These are phyloP conservation scores for Theobroma cacao DNA, from an alignment of 345 rosid genomes.

Conservation along the genomic window DNA sequence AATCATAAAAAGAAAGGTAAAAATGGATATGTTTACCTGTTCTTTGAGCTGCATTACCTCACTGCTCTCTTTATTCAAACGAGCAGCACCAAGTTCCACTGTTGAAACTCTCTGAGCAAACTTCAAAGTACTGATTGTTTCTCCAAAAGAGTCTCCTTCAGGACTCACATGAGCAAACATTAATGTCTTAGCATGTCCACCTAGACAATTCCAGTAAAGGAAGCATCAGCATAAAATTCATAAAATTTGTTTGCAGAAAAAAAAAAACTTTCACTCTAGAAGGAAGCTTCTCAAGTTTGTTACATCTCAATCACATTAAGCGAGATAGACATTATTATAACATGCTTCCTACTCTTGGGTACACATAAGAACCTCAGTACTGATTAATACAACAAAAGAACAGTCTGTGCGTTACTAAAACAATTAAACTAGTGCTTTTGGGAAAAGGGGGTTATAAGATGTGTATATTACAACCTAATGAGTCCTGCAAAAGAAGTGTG, in stretches of 20 bases:
- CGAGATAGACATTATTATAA: not conserved
- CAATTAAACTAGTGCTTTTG: not conserved
- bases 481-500: constrained; percentile 89
- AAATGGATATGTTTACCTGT: constrained; percentile 41
- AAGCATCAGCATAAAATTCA: not conserved
- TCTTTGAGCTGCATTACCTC: constrained; percentile 82
- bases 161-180: constrained; percentile 97
- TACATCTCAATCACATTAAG: not conserved
- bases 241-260: not conserved
- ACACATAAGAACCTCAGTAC: not conserved
- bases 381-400: not conserved
- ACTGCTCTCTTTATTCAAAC: constrained; percentile 70
- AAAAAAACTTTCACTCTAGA: not conserved
- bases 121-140: constrained; percentile 84
- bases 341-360: not conserved
- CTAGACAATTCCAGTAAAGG: constrained; percentile 30
- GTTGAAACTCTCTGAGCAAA: constrained; percentile 87
- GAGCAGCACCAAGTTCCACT: constrained; percentile 83
- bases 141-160: constrained; percentile 73
- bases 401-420: not conserved
- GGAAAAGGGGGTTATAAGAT: not conserved
- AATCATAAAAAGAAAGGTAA: not conserved
- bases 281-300: not conserved
- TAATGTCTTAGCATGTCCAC: constrained; percentile 84
- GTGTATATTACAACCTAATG: constrained; percentile 54